A percentile compares a stretch with the other conserved stretches of the same genome.
Conservation (phyloP, 352 stramenopile genomes). For the Pythium pyrilobum region DNA sequence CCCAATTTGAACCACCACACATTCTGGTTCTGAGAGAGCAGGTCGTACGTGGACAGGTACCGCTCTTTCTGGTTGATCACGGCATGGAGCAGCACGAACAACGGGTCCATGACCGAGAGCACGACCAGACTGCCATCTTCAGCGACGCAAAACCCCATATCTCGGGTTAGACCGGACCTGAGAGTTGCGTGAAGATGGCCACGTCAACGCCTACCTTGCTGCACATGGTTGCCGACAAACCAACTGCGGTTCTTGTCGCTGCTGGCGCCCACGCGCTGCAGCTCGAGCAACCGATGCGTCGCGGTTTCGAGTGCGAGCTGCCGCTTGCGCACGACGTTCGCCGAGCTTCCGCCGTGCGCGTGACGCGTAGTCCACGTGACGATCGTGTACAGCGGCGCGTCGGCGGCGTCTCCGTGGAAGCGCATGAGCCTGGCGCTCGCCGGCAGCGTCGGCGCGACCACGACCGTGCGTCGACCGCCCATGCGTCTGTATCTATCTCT, state of each 20-base stretch:
- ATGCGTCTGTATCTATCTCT: not conserved
- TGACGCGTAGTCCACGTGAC: slow-evolving; percentile 39
- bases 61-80: slow-evolving; percentile 38
- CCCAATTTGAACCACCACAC: slow-evolving; percentile 50
- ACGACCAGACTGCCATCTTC: slow-evolving; percentile 56
- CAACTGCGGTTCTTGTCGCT: slow-evolving; percentile 52
- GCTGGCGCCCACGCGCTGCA: slow-evolving; percentile 48
- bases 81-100: slow-evolving; percentile 66
- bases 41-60: slow-evolving; percentile 55
- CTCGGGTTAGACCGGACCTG: not conserved
- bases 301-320: slow-evolving; percentile 48
- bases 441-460: slow-evolving; percentile 41
- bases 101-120: slow-evolving; percentile 58
- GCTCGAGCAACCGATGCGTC: slow-evolving; percentile 39
- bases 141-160: not conserved
- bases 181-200: not conserved
- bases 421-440: slow-evolving; percentile 37
- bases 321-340: slow-evolving; percentile 25
- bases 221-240: slow-evolving; percentile 71
- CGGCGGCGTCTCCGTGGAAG: slow-evolving; percentile 60
- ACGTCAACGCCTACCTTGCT: slow-evolving; percentile 29
- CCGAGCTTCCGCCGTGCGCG: not conserved
- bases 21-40: slow-evolving; percentile 41
- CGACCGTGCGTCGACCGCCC: too few species aligned
- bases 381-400: slow-evolving; percentile 43